These are phyloP conservation scores for Massariosphaeria phaeospora DNA, from an alignment of 495 filamentous ascomycete species.

Conservation along the genomic window DNA sequence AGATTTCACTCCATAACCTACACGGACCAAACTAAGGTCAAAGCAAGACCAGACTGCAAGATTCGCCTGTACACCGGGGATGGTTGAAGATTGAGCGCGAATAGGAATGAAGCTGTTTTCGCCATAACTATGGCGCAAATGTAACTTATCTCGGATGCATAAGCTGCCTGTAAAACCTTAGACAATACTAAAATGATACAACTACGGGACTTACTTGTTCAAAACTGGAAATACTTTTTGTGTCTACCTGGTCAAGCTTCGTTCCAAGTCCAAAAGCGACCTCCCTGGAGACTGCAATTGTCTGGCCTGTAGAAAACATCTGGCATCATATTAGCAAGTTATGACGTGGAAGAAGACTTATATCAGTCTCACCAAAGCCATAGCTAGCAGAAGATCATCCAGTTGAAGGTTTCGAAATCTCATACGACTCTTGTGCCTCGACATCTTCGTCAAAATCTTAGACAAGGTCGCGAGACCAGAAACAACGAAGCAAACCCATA, in stretches of 20 bases:
- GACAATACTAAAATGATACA: too few relatives aligned
- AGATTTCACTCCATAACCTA: too few relatives aligned
- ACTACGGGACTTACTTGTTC: too few relatives aligned
- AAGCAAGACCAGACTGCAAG: too few relatives aligned
- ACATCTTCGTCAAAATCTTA: slow-evolving; percentile 15
- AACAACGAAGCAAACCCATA: slow-evolving; percentile 18
- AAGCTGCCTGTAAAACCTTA: too few relatives aligned
- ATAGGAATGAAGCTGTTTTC: too few relatives aligned
- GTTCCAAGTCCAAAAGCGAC: slow-evolving; percentile 3
- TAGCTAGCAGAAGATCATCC: slow-evolving; percentile 1
- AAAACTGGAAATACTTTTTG: too few relatives aligned
- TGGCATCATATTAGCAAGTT: neutral
- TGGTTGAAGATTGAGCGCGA: too few relatives aligned
- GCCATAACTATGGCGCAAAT: too few relatives aligned
- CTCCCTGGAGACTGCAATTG: slow-evolving; percentile 9
- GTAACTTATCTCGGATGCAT: too few relatives aligned
- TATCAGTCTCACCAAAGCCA: neutral
- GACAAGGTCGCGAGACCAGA: slow-evolving; percentile 1
- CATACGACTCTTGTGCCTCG: neutral
- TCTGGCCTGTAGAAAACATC: slow-evolving; percentile 9
- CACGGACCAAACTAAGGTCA: slow-evolving; percentile 12
- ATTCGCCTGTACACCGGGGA: too few relatives aligned
- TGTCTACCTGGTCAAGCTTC: too few relatives aligned
- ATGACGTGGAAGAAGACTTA: neutral
- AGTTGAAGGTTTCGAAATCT: neutral